Conservation (phyloP, 1,139 yeast genomes). For the Geotrichum macrosporum region DNA sequence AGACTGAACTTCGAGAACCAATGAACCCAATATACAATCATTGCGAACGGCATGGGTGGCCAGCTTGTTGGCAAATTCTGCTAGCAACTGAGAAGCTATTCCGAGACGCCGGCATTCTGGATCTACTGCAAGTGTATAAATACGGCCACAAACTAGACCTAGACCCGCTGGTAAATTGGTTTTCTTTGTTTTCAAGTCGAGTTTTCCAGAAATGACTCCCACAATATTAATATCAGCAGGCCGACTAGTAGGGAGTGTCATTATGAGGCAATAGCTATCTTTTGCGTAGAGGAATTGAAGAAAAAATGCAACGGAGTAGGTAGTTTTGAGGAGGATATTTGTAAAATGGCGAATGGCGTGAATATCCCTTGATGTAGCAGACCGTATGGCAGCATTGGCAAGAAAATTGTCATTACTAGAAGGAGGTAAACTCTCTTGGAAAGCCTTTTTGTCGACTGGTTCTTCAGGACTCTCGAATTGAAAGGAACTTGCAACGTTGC, state of each 20-base stretch:
- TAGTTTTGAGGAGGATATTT: slow-evolving; percentile 21
- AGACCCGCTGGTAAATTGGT: slow-evolving; percentile 16
- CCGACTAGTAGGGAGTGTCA: slow-evolving; percentile 14
- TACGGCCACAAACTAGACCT: slow-evolving; percentile 17
- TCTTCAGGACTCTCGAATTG: too few relatives aligned
- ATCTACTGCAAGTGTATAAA: slow-evolving; percentile 26
- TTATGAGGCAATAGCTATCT: slow-evolving; percentile 22
- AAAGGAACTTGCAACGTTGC: too few relatives aligned
- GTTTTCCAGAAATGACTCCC: slow-evolving; percentile 26
- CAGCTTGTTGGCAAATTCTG: slow-evolving; percentile 18
- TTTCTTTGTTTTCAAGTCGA: slow-evolving; percentile 16
- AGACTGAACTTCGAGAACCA: slow-evolving; percentile 22
- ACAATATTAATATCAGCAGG: slow-evolving; percentile 16
- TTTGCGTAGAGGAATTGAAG: slow-evolving; percentile 26
- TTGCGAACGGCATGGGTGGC: slow-evolving; percentile 13
- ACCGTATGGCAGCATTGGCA: background rate
- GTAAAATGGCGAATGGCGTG: slow-evolving; percentile 22
- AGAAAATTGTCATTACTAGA: background rate
- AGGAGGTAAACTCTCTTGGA: background rate
- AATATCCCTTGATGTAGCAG: slow-evolving; percentile 18
- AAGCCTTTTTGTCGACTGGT: too few relatives aligned
- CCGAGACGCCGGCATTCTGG: slow-evolving; percentile 26
- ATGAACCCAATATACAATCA: slow-evolving; percentile 11
- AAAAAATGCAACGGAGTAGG: slow-evolving; percentile 25
- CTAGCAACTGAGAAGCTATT: slow-evolving; percentile 24